A percentile compares a stretch with the other conserved stretches of the same genome.
Evolutionary conservation across 2,329 filamentous ascomycete genomes (phyloP).

Genomic region (Botrytis cinerea): DNA sequence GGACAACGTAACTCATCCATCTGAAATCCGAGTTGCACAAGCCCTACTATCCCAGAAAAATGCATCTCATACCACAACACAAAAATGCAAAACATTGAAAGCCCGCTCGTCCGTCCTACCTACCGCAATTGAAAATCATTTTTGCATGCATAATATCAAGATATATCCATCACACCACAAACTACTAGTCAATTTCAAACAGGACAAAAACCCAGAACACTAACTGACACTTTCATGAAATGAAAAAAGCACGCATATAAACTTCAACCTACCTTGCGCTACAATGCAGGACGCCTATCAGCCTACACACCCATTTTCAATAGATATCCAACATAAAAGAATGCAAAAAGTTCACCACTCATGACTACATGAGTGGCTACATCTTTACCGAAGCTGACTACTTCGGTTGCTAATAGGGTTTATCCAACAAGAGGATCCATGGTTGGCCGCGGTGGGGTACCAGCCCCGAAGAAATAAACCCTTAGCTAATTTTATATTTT

Average conservation of each 20-base stretch:
- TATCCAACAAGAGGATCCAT: background rate
- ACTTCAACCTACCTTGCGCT: background rate
- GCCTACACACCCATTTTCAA: background rate
- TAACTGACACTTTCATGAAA: background rate
- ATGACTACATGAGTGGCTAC: slow-evolving; percentile 2
- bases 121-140: background rate
- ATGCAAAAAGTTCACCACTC: slow-evolving; percentile 2
- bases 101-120: background rate
- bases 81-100: background rate
- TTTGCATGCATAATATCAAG: background rate
- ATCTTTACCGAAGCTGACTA: background rate
- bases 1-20: background rate
- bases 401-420: background rate
- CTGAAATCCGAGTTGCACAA: background rate
- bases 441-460: background rate
- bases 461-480: background rate
- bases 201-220: background rate
- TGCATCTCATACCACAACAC: background rate
- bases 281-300: background rate
- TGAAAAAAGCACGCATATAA: background rate
- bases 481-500: background rate
- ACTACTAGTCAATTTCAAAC: background rate
- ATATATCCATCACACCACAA: background rate
- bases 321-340: background rate
- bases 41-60: background rate